Evolutionary conservation across 768 basidiomycete genomes (phyloP).

Genomic region (Dioszegia crocea): DNA sequence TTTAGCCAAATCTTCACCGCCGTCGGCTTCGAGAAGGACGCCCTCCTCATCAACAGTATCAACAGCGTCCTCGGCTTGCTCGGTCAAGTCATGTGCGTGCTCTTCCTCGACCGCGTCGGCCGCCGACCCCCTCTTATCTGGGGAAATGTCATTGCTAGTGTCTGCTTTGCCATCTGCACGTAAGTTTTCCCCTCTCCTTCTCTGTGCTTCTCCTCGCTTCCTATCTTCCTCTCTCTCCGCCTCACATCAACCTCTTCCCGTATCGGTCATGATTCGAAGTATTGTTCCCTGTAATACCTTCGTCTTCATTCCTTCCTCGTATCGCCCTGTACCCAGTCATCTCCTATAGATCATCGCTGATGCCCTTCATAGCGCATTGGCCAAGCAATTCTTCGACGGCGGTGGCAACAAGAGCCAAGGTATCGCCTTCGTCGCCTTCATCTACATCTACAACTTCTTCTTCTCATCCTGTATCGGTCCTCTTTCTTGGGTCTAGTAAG

Average conservation of each 20-base stretch:
- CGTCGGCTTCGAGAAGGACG: conserved; percentile 29
- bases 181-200: neutral
- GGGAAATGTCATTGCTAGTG: conserved; percentile 31
- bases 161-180: conserved; percentile 31
- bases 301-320: too few species aligned
- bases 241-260: too few species aligned
- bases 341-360: neutral
- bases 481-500: conserved; percentile 54
- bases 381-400: conserved; percentile 22
- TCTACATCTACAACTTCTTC: conserved; percentile 60
- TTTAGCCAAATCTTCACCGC: conserved; percentile 13
- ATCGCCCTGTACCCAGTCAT: too few species aligned
- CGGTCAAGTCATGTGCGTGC: conserved; percentile 58
- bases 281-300: too few species aligned
- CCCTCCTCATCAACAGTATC: conserved; percentile 67
- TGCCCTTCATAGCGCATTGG: conserved; percentile 21
- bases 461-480: conserved; percentile 61
- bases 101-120: conserved; percentile 65
- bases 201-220: too few species aligned
- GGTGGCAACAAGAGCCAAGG: conserved; percentile 24
- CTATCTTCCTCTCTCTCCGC: too few species aligned
- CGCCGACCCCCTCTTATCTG: conserved; percentile 55
- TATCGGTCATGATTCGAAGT: too few species aligned
- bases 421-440: conserved; percentile 29
- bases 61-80: conserved; percentile 64